Base-by-base conservation (phyloP, 2,329 filamentous ascomycete species). In the Colletotrichum sp. region DNA sequence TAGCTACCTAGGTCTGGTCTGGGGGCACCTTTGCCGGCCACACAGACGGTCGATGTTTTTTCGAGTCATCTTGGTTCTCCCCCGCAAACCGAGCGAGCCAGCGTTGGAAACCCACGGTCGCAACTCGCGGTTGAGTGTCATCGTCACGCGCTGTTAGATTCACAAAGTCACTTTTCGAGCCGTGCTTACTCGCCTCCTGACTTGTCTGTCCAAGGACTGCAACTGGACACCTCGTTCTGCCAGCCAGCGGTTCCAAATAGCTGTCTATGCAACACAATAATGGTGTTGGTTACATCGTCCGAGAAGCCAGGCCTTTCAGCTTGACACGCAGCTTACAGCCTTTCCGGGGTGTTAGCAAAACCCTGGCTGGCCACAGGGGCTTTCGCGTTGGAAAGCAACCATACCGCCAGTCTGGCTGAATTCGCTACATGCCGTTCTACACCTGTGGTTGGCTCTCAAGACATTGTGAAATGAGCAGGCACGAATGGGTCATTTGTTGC, bases 321-420 rank as follows among this genome's bases (percentile, higher is more conserved):
- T 71, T 71, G 67, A 74, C 67, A 59, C 59, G 67, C 71, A 57
- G 66, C 67, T 32, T 69, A 18, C 55, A 69, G 18, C 57, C 16
- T 55, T 18, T 34, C 26, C 32, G 24, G 59, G 44, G 30, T n/a
- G n/a, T 44, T 32, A 15, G 44, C 39, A 26, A 34, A 24, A 21
- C 55, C 66, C 71, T 26, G 24, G 55, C 55, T 34, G 15, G 18
- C 8, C n/a, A 69, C 52, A 62, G 26, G 55, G 55, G 55, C 15
- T 69, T 39, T 55, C 16, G 30, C 13, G 30, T 52, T 70, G 36
- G 71, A 55, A 69, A 69, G 36, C 28, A 62, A 21, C n/a, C 24
- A n/a, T 30, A 30, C 18, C 26, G 18, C 59, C 18, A 62, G 18
- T 34, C 26, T 28, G 15, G 32, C 34, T 15, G 34, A 49, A 65